These are phyloP conservation scores for Cercophora scortea DNA, from an alignment of 495 filamentous ascomycete genomes.

Conservation along the genomic window DNA sequence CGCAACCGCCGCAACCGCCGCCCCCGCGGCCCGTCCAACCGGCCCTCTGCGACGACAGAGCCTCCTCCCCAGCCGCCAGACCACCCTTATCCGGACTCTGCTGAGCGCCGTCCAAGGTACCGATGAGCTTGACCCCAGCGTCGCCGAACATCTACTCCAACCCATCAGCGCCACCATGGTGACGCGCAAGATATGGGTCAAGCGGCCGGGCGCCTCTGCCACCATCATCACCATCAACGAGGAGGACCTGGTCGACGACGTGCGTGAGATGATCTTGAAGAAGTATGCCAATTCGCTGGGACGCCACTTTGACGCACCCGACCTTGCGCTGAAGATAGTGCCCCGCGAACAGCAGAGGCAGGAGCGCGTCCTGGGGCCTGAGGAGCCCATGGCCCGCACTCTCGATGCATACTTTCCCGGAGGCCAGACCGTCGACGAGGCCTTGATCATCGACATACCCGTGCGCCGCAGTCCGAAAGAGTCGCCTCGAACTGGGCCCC, in stretches of 20 bases:
- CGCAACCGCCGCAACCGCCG: slow-evolving; percentile 6
- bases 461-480: slow-evolving; percentile 72
- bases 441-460: slow-evolving; percentile 84
- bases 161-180: slow-evolving; percentile 46
- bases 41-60: slow-evolving; percentile 35
- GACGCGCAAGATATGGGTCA: slow-evolving; percentile 89
- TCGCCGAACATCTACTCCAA: slow-evolving; percentile 22
- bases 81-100: slow-evolving; percentile 39
- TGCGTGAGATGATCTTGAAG: slow-evolving; percentile 81
- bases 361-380: slow-evolving; percentile 71
- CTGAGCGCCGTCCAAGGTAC: slow-evolving; percentile 23
- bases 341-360: slow-evolving; percentile 73
- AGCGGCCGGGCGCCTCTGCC: slow-evolving; percentile 71
- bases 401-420: slow-evolving; percentile 83
- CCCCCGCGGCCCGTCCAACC: slow-evolving; percentile 9
- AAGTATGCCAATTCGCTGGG: slow-evolving; percentile 94
- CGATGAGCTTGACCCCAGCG: slow-evolving; percentile 21
- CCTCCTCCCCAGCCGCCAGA: slow-evolving; percentile 39
- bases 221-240: slow-evolving; percentile 79
- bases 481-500: slow-evolving; percentile 53
- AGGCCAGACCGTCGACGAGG: slow-evolving; percentile 85
- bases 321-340: slow-evolving; percentile 77
- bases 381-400: slow-evolving; percentile 71
- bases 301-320: slow-evolving; percentile 79
- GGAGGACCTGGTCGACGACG: slow-evolving; percentile 90